Evolutionary conservation across 2,329 filamentous ascomycete species (phyloP), one percentile per base, ranked within the genome.

Genomic region (Davidsoniella virescens): DNA sequence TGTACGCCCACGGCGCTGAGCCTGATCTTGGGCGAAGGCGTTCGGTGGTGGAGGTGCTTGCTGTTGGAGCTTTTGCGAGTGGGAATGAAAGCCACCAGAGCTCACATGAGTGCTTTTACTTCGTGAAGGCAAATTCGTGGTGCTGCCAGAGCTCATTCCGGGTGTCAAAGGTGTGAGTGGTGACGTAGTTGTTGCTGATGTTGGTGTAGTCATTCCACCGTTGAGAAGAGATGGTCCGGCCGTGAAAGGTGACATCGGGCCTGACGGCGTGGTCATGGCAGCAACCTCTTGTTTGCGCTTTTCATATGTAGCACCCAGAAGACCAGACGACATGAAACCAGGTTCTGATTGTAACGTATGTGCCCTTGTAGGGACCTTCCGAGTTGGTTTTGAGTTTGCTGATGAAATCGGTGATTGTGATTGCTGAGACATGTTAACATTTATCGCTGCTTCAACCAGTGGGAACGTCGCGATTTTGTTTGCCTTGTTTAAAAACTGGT

Each of bases 191-290:
- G 10, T 36, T 29, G 41, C 40, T 17, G 39, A 40, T 12, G 4
- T 33, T 26, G 49, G 16, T n/a, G 44, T 43, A 20, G 50, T 38
- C 33, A 49, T 46, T 14, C 55, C 58, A 14, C 61, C 66, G 55
- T 75, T 78, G 17, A 81, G 59, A 2, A 81, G 66, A 7, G 71
- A 78, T 1, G 75, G 70, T 0, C 75, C 78, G 6, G 72, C 67
- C 3, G 67, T 75, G 57, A 80, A 80, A 8, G 73, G 59, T 66
- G 47, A 41, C 10, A 38, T 33, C 5, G 26, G 25, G 17, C 53
- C 52, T 26, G 56, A 54, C 10, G 50, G 23, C 17, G 40, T 9
- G 4, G 26, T 44, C 6, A 49, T 33, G 37, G 54, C 52, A 23
- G 56, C 59, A 17, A 55, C 57, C 49, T 64, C 59, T 51, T 64